phyloP scores from a whole-genome alignment of 495 filamentous ascomycete genomes.

The Aspergillus egyptiacus region DNA sequence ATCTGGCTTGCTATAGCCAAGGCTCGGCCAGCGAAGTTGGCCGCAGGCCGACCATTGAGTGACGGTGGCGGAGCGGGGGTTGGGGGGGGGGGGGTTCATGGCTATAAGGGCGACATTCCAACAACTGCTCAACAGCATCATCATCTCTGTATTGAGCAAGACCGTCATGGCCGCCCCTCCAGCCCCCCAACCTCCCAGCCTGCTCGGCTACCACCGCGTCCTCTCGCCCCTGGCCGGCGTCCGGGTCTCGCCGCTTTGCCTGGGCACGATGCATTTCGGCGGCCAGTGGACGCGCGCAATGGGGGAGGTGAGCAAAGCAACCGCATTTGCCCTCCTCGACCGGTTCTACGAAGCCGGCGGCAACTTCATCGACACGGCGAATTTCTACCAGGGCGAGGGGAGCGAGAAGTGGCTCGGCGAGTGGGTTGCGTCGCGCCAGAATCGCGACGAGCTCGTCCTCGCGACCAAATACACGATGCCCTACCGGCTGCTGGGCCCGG shows the following conservation, averaged over 20 bases:
- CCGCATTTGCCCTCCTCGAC: slow-evolving; percentile 39
- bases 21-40: slow-evolving; percentile 1
- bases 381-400: slow-evolving; percentile 47
- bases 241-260: slow-evolving; percentile 48
- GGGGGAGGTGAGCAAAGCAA: slow-evolving; percentile 19
- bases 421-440: slow-evolving; percentile 51
- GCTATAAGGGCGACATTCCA: neutral
- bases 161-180: slow-evolving; percentile 2
- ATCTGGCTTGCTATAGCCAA: too few relatives aligned
- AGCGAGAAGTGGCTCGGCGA: slow-evolving; percentile 54
- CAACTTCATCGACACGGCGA: slow-evolving; percentile 42
- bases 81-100: too few relatives aligned
- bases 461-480: slow-evolving; percentile 12
- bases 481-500: neutral
- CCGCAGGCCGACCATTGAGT: neutral
- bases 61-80: too few relatives aligned
- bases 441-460: slow-evolving; percentile 56
- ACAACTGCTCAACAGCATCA: too few relatives aligned
- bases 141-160: too few relatives aligned
- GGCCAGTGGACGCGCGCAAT: slow-evolving; percentile 29
- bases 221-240: slow-evolving; percentile 50
- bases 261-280: slow-evolving; percentile 55
- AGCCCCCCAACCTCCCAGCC: slow-evolving; percentile 37
- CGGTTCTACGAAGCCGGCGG: slow-evolving; percentile 36
- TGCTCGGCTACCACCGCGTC: slow-evolving; percentile 49